These are phyloP conservation scores for Priceomyces castillae DNA, from an alignment of 805 yeast genomes.

Conservation along the genomic window DNA sequence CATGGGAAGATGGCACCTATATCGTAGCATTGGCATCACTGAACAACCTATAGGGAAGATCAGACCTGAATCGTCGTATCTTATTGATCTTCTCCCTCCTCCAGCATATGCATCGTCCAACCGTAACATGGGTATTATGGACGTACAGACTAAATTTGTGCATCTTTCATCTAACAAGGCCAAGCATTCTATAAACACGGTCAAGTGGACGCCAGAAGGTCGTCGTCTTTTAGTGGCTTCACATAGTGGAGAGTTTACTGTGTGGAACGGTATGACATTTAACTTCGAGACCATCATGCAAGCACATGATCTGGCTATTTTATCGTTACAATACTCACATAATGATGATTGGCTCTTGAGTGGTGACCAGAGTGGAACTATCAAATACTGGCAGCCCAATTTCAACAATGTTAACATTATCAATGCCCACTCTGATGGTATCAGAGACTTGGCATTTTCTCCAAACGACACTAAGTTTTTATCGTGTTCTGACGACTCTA, in stretches of 20 bases:
- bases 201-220: constrained; percentile 97
- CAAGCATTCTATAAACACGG: constrained; percentile 83
- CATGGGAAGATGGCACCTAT: constrained; percentile 59
- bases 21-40: constrained; percentile 44
- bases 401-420: constrained; percentile 90
- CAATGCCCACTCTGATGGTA: constrained; percentile 71
- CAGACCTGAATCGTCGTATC: constrained; percentile 67
- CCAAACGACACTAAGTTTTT: constrained; percentile 90
- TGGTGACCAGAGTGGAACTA: constrained; percentile 88
- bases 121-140: constrained; percentile 48
- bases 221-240: constrained; percentile 85
- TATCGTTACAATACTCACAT: constrained; percentile 77
- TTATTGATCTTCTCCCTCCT: constrained; percentile 66
- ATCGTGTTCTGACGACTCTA: constrained; percentile 91
- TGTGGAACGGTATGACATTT: constrained; percentile 95
- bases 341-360: constrained; percentile 92
- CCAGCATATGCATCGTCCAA: constrained; percentile 46
- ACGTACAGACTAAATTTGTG: constrained; percentile 76
- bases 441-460: constrained; percentile 83
- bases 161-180: constrained; percentile 90
- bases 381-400: constrained; percentile 97
- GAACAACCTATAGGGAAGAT: constrained; percentile 48
- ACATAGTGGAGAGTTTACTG: constrained; percentile 91
- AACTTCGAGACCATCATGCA: constrained; percentile 97
- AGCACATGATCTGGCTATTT: constrained; percentile 91